Base-by-base conservation (phyloP, 306 rosid genomes). In the Medicago lupulina region DNA sequence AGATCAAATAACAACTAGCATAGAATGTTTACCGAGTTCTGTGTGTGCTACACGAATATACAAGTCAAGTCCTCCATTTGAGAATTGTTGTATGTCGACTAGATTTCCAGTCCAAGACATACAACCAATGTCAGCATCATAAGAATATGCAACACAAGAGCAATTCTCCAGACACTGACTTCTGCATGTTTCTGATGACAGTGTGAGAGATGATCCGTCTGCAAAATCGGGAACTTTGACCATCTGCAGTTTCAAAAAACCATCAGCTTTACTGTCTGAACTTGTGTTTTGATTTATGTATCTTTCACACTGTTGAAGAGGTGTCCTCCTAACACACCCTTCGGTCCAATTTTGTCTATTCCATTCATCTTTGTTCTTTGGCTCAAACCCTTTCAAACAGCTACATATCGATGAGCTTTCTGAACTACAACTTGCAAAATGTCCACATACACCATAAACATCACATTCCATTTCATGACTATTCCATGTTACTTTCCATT, bases 361-460 rank as follows among this genome's bases (percentile, higher is more conserved):
- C 88, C 92, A 88, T 1, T 75, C 84, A 16, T 77, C 50, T 65
- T 5, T 21, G 41, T 71, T 79, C 74, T 70, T 86, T 11, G 91
- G 87, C 17, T 36, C 60, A 58, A 84, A 90, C 25, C 91, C 91
- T 38, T 13, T 71, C 50, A 85, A 70, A 70, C 92, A 90, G 4
- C 74, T 70, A 12, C 96, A 86, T n/a, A 72, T 8, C 0, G 92
- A 82, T 16, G 69, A 51, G 0, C 0, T 55, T 4, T 36, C 10
- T 1, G 78, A 15, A 12, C 84, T 86, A 80, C 96, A 86, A 9
- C 15, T 25, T 19, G 81, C 85, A 40, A 74, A 74, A 2, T 12
- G 12, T 0, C 84, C 84, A 81, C 84, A 81, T 2, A 50, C 9
- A 5, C 77, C 84, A 54, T 88, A 87, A 60, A 36, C n/a, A 55